These are phyloP conservation scores for Cunninghamia lanceolata DNA, from an alignment of 75 land plant species.

Conservation along the genomic window DNA sequence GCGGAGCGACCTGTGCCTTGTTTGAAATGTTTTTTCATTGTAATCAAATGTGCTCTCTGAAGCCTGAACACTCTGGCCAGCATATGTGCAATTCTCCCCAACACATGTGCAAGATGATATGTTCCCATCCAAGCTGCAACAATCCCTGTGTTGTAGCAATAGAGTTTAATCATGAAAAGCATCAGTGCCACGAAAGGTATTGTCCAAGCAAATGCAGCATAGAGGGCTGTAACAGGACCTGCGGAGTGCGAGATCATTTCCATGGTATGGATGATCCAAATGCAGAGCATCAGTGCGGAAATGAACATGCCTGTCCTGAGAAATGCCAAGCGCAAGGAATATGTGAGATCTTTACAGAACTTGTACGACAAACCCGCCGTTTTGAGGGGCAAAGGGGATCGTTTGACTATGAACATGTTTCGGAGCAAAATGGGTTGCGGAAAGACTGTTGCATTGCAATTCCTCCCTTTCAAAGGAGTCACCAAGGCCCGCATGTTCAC, in stretches of 20 bases:
- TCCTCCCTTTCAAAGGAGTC: too few relatives aligned
- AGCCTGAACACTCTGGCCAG: slow-evolving; percentile 20
- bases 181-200: slow-evolving; percentile 19
- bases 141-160: slow-evolving; percentile 22
- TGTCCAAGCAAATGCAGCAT: slow-evolving; percentile 14
- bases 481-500: too few relatives aligned
- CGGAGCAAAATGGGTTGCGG: slow-evolving; percentile 21
- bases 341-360: slow-evolving; percentile 20
- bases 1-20: slow-evolving; percentile 3
- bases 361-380: slow-evolving; percentile 14
- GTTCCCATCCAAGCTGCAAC: slow-evolving; percentile 21
- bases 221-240: slow-evolving; percentile 19
- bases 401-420: slow-evolving; percentile 30
- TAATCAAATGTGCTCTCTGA: slow-evolving; percentile 16
- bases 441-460: slow-evolving; percentile 22
- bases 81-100: slow-evolving; percentile 24
- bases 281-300: slow-evolving; percentile 19
- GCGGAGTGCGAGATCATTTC: neutral
- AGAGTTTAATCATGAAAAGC: slow-evolving; percentile 11
- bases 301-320: slow-evolving; percentile 16
- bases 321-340: slow-evolving; percentile 20
- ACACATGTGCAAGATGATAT: slow-evolving; percentile 25
- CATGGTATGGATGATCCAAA: neutral
- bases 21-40: slow-evolving; percentile 19
- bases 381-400: slow-evolving; percentile 17